Evolutionary conservation across 2,329 filamentous ascomycete genomes (phyloP), one percentile per base, ranked within the genome.

Genomic region (Apiospora marii): DNA sequence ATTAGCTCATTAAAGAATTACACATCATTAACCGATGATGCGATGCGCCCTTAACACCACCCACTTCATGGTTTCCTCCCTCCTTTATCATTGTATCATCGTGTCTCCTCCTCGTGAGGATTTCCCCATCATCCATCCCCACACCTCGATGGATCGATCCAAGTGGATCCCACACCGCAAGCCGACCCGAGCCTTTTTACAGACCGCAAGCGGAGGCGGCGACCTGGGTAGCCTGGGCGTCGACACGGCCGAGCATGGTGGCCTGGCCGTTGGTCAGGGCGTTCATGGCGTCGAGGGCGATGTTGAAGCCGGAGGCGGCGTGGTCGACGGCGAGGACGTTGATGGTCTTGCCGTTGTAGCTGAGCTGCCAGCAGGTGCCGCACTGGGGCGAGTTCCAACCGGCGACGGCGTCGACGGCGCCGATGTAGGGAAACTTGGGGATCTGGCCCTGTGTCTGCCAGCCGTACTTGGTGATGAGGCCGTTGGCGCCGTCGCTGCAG

Each of bases 401-500:
- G 27, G 79, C 79, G n/a, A 92, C 81, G 70, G 82, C 85, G 10
- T 85, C 81, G 27, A 84, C 83, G 44, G 88, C 90, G 46, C 88
- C 90, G 73, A 92, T 86, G 80, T 86, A 84, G 48, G 88, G 86
- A 82, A 88, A 91, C 48, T 76, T 74, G 22, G 85, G 84, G 75
- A 90, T 80, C 43, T 85, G 78, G 70, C 85, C 85, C 81, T 90
- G 88, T 0, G 82, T 89, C 70, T 82, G 79, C 89, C 88, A 93
- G 77, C 85, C 85, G 83, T 89, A 89, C 77, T 85, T 87, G 77
- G 87, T 90, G 74, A 89, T 89, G 74, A 94, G 86, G 72, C 92
- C 92, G 82, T 93, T 92, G 74, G 74, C 67, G 71, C 92, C 92
- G 79, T 94, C 90, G 44, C 90, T 92, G 88, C 92, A 94, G 74